Conservation (phyloP, 805 yeast genomes). For the Starmerella potacharoeniae region DNA sequence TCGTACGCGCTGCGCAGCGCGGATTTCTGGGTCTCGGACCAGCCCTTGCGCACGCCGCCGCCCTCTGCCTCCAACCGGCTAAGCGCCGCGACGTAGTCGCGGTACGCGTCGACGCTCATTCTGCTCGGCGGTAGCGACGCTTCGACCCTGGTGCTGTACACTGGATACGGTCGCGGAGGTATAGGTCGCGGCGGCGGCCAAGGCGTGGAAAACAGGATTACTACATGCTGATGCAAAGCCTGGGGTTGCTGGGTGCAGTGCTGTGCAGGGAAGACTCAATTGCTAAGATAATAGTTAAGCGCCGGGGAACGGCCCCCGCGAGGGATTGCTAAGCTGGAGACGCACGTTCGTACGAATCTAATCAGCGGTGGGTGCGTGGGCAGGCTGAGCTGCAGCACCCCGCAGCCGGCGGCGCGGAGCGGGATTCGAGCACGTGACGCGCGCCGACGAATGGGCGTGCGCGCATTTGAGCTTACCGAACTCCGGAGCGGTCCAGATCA, state of each 20-base stretch:
- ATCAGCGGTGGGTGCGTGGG: not conserved
- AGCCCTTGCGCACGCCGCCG: not conserved
- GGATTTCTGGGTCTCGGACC: not conserved
- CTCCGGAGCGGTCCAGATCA: not conserved
- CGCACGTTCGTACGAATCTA: not conserved
- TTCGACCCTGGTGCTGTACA: not conserved
- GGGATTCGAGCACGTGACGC: not conserved
- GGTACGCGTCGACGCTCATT: not conserved
- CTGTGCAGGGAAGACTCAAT: not conserved
- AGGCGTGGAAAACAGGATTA: not conserved
- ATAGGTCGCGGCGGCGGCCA: too few relatives aligned
- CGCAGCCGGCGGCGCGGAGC: not conserved
- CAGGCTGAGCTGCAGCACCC: too few relatives aligned
- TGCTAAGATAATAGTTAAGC: too few relatives aligned
- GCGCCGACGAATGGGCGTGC: not conserved
- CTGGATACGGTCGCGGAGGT: not conserved
- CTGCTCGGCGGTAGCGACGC: not conserved
- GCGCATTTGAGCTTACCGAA: not conserved
- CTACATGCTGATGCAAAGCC: not conserved
- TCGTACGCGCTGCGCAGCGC: not conserved
- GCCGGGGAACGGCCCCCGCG: too few relatives aligned
- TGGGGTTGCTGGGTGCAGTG: not conserved
- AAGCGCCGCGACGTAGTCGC: not conserved
- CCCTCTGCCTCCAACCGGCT: not conserved
- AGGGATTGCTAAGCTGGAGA: not conserved